phyloP scores from a whole-genome alignment of 2,329 filamentous ascomycete species.

The Ophiocordyceps sinensis region DNA sequence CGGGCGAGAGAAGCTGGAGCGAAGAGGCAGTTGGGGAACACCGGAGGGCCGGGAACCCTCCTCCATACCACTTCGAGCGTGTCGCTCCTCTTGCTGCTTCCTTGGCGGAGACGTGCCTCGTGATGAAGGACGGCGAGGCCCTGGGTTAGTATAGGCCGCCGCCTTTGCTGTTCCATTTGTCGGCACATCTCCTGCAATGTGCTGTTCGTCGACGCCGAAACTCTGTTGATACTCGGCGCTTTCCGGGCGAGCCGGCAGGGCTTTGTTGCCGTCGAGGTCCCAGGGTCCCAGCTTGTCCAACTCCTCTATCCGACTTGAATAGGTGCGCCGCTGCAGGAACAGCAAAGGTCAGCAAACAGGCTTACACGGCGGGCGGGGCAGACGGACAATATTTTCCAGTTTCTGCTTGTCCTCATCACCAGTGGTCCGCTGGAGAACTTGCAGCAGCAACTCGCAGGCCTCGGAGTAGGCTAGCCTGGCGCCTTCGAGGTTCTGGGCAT shows the following conservation, averaged over 20 bases:
- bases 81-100: conserved; percentile 7
- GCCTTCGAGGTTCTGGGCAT: conserved; percentile 86
- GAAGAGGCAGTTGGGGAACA: conserved; percentile 19
- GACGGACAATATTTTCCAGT: conserved; percentile 79
- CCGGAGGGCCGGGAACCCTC: conserved; percentile 12
- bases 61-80: conserved; percentile 8
- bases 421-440: conserved; percentile 73
- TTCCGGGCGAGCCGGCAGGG: conserved; percentile 56
- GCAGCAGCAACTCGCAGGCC: conserved; percentile 74
- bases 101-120: conserved; percentile 10
- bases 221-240: conserved; percentile 24
- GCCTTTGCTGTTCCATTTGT: neutral
- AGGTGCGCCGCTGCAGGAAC: conserved; percentile 60
- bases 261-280: conserved; percentile 47
- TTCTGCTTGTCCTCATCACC: conserved; percentile 81
- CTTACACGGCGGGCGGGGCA: neutral
- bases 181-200: neutral
- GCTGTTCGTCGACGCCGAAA: neutral
- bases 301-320: conserved; percentile 80
- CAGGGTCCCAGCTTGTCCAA: conserved; percentile 56
- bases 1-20: conserved; percentile 39
- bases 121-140: neutral
- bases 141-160: neutral
- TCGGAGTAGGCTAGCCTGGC: conserved; percentile 84
- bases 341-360: neutral